Percentiles rank a stretch among this genome's conserved stretches.
Conservation (phyloP, 306 rosid genomes). For the Calophaca sinica region DNA sequence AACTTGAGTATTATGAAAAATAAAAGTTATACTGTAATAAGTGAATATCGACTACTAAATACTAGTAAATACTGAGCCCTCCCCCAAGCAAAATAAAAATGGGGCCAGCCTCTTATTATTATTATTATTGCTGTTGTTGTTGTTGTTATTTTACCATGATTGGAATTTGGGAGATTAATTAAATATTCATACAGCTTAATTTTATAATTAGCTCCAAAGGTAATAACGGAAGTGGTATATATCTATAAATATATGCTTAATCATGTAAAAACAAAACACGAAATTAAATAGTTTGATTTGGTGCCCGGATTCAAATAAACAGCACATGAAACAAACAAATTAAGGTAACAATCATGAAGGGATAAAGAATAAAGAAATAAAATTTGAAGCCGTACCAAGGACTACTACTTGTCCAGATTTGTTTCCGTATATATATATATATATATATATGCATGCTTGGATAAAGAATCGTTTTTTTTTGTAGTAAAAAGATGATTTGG, state of each 20-base stretch:
- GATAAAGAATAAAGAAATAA: slow-evolving; percentile 22
- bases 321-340: slow-evolving; percentile 17
- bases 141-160: no score
- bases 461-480: slow-evolving; percentile 42
- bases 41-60: not conserved
- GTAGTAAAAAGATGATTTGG: slow-evolving; percentile 43
- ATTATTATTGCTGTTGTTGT: no score
- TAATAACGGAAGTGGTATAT: no score
- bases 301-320: no score
- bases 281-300: no score
- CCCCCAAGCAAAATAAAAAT: no score
- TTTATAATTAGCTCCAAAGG: no score
- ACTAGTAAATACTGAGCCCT: no score
- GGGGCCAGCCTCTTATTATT: no score
- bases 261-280: slow-evolving; percentile 40
- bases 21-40: not conserved
- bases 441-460: slow-evolving; percentile 70
- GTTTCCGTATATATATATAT: slow-evolving; percentile 63
- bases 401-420: slow-evolving; percentile 42
- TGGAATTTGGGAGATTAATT: no score
- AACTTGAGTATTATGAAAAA: not conserved
- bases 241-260: slow-evolving; percentile 27
- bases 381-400: slow-evolving; percentile 63
- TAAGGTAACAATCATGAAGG: slow-evolving; percentile 7
- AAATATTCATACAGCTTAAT: no score